Evolutionary conservation across 768 basidiomycete genomes (phyloP).

Genomic region (Boletus barrowsii): DNA sequence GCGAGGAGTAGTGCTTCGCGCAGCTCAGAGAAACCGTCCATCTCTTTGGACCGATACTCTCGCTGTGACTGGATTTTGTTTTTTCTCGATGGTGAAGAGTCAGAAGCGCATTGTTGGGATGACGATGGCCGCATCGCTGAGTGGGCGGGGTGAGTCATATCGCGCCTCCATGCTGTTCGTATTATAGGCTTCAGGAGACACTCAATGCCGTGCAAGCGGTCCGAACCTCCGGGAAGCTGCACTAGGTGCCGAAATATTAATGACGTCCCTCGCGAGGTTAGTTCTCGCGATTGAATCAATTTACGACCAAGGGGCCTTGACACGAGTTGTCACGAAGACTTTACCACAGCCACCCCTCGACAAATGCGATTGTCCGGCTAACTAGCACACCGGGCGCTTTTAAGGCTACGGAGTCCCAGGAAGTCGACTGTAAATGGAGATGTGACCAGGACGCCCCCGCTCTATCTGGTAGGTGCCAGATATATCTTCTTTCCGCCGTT

Average conservation of each 20-base stretch:
- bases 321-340: too few species aligned
- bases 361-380: slow-evolving; percentile 1
- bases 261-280: background rate
- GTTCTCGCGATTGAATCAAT: background rate
- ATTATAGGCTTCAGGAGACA: slow-evolving; percentile 11
- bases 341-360: background rate
- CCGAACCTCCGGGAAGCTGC: background rate
- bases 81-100: slow-evolving; percentile 11
- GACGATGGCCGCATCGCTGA: slow-evolving; percentile 17
- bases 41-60: slow-evolving; percentile 30
- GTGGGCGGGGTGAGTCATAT: slow-evolving; percentile 12
- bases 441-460: background rate
- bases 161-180: background rate
- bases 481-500: background rate
- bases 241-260: background rate
- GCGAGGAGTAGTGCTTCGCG: slow-evolving; percentile 24
- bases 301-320: background rate
- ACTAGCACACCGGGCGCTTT: background rate
- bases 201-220: background rate
- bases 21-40: slow-evolving; percentile 31
- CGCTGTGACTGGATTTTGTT: slow-evolving; percentile 27
- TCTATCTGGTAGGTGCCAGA: background rate
- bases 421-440: background rate
- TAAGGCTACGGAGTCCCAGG: background rate
- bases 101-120: slow-evolving; percentile 5